Base-by-base conservation (phyloP, 257 asterid genomes). In the Rhazya stricta region DNA sequence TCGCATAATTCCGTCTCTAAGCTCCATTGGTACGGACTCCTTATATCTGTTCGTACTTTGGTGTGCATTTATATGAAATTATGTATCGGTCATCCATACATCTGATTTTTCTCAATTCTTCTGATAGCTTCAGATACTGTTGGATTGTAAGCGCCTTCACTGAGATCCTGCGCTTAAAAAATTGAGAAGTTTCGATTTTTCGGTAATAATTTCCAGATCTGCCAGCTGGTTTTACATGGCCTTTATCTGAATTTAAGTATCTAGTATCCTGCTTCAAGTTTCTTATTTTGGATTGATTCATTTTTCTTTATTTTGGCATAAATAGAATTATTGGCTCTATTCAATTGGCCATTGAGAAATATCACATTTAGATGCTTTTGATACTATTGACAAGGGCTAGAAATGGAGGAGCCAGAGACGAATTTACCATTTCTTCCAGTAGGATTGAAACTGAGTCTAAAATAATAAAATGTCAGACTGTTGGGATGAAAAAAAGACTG, bases 81-180 rank as follows among this genome's bases (percentile, higher is more conserved):
- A 9, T 15, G 11, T 42, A n/a, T 61, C 25, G 19, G 21, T 36
- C 9, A 61, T 48, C 4, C 39, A 18, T 27, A 51, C 72, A 77
- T 77, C 77, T 61, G 81, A 61, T 61, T 71, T 70, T 21, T 6
- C 3, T 25, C 10, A 6, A 39, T 13, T 27, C 21, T 62, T 60
- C 1, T 46, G 13, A 32, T 48, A 19, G 11, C 27, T 48, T 71
- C 62, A 62, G 74, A 57, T 41, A 7, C 68, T 67, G n/a, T 39
- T 67, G 67, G 11, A 27, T 62, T 12, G 8, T 27, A 25, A 53
- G 46, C 19, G 43, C 21, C 23, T n/a, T 43, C 27, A 11, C 56
- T 56, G 18, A 50, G 77, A 77, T 70, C 67, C n/a, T 41, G 81
- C 16, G n/a, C 16, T 71, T 50, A 6, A 45, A 21, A 34, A 9